Conservation (phyloP, 2,329 filamentous ascomycete genomes). For the Diaporthe velutina region DNA sequence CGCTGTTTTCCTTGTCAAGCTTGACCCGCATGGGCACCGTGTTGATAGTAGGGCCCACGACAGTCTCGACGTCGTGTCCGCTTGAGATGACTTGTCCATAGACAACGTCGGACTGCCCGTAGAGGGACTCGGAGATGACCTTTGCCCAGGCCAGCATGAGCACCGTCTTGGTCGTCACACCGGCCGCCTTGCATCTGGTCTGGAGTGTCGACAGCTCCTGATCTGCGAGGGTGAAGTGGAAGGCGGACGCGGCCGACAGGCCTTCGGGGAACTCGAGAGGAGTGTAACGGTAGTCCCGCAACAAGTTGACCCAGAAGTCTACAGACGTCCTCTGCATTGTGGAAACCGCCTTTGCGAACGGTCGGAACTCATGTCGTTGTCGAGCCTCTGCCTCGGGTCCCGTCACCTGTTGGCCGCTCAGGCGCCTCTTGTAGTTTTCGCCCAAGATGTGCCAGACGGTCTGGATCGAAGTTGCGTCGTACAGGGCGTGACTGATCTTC, state of each 20-base stretch:
- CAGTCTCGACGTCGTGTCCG: constrained; percentile 40
- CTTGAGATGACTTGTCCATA: constrained; percentile 39
- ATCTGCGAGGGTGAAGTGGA: constrained; percentile 35
- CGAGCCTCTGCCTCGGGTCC: not conserved
- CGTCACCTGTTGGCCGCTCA: not conserved
- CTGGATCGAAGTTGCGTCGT: constrained; percentile 43
- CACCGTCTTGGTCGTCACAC: constrained; percentile 41
- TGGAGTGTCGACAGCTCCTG: constrained; percentile 34
- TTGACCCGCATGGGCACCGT: constrained; percentile 42
- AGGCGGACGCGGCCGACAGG: constrained; percentile 36
- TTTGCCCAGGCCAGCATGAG: constrained; percentile 44
- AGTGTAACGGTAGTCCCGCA: constrained; percentile 28
- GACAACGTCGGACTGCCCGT: constrained; percentile 41
- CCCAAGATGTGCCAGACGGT: constrained; percentile 41
- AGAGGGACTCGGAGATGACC: constrained; percentile 43
- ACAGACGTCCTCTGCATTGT: constrained; percentile 20
- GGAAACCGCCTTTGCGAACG: constrained; percentile 26
- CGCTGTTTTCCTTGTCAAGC: constrained; percentile 15
- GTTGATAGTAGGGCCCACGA: constrained; percentile 43
- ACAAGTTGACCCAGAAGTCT: constrained; percentile 17
- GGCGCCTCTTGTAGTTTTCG: constrained; percentile 38
- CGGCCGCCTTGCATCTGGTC: constrained; percentile 36
- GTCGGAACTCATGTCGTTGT: constrained; percentile 19
- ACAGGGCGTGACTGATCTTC: constrained; percentile 44
- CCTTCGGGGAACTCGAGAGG: not conserved